Evolutionary conservation across 768 basidiomycete species (phyloP), one percentile per base, ranked within the genome.

Genomic region (Tricholoma matsutake): DNA sequence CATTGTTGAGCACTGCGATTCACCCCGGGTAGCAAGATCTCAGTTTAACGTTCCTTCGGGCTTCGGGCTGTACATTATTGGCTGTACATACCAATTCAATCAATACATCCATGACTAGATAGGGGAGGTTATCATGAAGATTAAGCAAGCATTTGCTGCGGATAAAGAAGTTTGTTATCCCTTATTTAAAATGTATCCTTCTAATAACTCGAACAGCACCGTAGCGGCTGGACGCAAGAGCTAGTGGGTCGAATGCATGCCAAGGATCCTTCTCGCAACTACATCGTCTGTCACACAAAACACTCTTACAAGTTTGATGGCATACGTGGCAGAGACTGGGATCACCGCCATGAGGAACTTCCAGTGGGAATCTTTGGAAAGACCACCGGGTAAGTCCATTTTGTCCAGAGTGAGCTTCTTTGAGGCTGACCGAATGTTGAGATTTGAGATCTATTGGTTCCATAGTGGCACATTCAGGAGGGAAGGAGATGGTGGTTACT

Each of bases 401-500:
- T n/a, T 20, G 14, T 11, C 16, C 14, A 14, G 39, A 39, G 13
- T 16, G 10, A 18, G 18, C 2, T 22, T 18, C 9, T 37, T 54
- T 29, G 34, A 31, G 39, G 39, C 39, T 39, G 39, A 39, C 39
- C 39, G 14, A 16, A 39, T 10, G 47, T 14, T 22, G 22, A 68
- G 67, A 13, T 70, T 59, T 58, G 69, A 70, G 51, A 66, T 70
- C 25, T 66, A 70, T 57, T 67, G 64, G 61, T 63, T 66, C 62
- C 65, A 65, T 28, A 49, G 58, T n/a, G 69, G 69, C 13, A 53
- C 51, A 13, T 68, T 70, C 57, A 35, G 31, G 4, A 56, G 64
- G 22, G 28, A 62, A 35, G 65, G 68, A 18, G 68, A 69, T 60
- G 68, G 69, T n/a, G 68, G 69, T 9, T 69, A 64, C 34, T 59